Percentiles rank a stretch among this genome's conserved stretches.
These are phyloP conservation scores for Raffaelea ambrosiae DNA, from an alignment of 2,329 filamentous ascomycete species.

Conservation along the genomic window DNA sequence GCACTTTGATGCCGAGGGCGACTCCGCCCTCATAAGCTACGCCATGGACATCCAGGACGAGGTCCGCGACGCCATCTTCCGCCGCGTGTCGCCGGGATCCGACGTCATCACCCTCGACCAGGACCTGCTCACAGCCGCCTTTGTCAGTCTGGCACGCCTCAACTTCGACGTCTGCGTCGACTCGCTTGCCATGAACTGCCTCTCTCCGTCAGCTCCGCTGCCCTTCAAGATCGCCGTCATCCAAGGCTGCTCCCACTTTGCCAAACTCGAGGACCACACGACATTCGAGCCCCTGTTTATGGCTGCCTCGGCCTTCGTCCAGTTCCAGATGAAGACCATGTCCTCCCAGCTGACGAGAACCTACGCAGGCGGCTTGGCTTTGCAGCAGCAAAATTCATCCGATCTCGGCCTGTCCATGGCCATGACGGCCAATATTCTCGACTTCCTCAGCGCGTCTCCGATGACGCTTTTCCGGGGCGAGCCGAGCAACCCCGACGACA, in stretches of 20 bases:
- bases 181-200: slow-evolving; percentile 46
- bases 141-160: slow-evolving; percentile 56
- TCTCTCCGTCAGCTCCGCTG: slow-evolving; percentile 46
- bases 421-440: slow-evolving; percentile 44
- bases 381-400: slow-evolving; percentile 26
- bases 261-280: slow-evolving; percentile 37
- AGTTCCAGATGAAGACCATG: slow-evolving; percentile 42
- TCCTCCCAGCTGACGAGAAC: slow-evolving; percentile 28
- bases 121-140: slow-evolving; percentile 57
- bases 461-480: slow-evolving; percentile 35
- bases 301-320: slow-evolving; percentile 47
- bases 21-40: slow-evolving; percentile 54
- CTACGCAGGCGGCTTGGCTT: slow-evolving; percentile 29
- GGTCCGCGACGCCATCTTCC: slow-evolving; percentile 57
- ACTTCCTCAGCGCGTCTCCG: slow-evolving; percentile 49
- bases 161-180: slow-evolving; percentile 51
- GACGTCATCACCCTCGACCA: slow-evolving; percentile 49
- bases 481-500: slow-evolving; percentile 24
- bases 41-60: slow-evolving; percentile 63
- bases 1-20: slow-evolving; percentile 55
- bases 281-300: slow-evolving; percentile 48
- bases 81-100: slow-evolving; percentile 35
- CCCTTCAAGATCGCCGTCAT: slow-evolving; percentile 56
- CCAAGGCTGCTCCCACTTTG: slow-evolving; percentile 55
- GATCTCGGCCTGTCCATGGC: slow-evolving; percentile 30